Evolutionary conservation across 768 basidiomycete genomes (phyloP).

Genomic region (Phylloporus sp.): DNA sequence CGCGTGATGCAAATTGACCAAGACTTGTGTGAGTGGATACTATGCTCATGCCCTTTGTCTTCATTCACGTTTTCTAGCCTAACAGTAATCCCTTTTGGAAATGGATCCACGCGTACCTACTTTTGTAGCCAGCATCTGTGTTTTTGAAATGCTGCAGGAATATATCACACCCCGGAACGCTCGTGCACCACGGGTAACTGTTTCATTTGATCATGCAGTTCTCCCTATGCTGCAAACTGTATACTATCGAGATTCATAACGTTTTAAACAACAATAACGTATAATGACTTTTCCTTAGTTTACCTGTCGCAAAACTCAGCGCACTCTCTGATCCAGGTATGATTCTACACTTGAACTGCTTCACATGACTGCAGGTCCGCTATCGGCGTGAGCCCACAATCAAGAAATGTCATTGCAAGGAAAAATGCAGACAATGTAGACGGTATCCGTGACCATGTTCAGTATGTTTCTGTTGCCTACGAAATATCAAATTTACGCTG

Average conservation of each 20-base stretch:
- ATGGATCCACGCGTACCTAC: no score
- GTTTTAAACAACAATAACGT: no score
- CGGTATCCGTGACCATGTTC: constrained; percentile 14
- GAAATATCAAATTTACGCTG: constrained; percentile 13
- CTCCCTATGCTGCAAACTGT: constrained; percentile 80
- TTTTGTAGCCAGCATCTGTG: no score
- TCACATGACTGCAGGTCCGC: background rate
- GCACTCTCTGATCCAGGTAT: background rate
- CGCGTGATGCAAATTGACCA: background rate
- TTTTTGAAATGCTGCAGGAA: background rate
- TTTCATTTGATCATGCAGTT: constrained; percentile 75
- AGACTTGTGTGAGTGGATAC: background rate
- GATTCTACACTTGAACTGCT: background rate
- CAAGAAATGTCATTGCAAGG: no score
- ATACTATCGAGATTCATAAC: no score
- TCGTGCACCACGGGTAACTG: constrained; percentile 51
- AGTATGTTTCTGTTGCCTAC: no score
- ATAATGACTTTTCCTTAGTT: no score
- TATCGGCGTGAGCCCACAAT: background rate
- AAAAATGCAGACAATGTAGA: constrained; percentile 13
- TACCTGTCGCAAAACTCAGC: no score
- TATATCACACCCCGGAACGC: constrained; percentile 1
- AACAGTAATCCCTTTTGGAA: no score
- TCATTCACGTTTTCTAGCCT: no score
- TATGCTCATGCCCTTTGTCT: background rate